phyloP scores from a whole-genome alignment of 345 rosid genomes.

The Salix arbutifolia region DNA sequence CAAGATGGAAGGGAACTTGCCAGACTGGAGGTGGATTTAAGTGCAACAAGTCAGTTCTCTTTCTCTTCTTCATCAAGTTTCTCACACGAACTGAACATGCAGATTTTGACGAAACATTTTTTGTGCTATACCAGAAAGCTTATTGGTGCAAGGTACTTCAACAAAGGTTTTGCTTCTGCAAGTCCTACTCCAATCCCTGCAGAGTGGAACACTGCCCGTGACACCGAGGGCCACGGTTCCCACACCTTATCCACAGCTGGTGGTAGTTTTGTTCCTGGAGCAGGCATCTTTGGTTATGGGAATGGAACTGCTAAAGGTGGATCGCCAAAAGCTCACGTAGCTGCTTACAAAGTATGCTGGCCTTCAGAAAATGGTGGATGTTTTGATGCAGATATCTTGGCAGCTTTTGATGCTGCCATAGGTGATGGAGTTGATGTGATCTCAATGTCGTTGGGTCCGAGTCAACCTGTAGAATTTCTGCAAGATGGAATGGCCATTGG shows the following conservation, averaged over 20 bases:
- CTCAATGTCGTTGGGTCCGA: not conserved
- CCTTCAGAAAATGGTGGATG: slow-evolving; percentile 9
- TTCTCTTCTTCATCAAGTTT: not conserved
- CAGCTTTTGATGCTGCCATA: slow-evolving; percentile 4
- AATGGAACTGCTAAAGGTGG: not conserved
- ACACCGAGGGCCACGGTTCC: slow-evolving; percentile 7
- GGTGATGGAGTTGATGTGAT: slow-evolving; percentile 11
- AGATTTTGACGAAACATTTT: no score
- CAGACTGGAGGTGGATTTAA: not conserved
- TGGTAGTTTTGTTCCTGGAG: not conserved
- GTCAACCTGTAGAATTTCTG: not conserved
- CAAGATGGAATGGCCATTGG: slow-evolving; percentile 7
- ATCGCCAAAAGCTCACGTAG: slow-evolving; percentile 5
- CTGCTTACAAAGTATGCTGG: slow-evolving; percentile 17
- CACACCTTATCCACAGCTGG: slow-evolving; percentile 7
- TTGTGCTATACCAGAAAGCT: slow-evolving; percentile 10
- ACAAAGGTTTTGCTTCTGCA: slow-evolving; percentile 8
- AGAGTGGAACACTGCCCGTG: not conserved
- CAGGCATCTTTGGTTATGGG: not conserved
- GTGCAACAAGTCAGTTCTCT: slow-evolving; percentile 14
- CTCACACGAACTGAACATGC: no score
- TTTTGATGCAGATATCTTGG: slow-evolving; percentile 18
- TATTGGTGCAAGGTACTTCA: slow-evolving; percentile 21
- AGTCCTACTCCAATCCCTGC: not conserved
- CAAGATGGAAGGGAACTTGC: slow-evolving; percentile 25